Percentiles rank a stretch among this genome's conserved stretches.
Conservation (phyloP, 148 eudicot species). For the Vaccinium macrocarpon region DNA sequence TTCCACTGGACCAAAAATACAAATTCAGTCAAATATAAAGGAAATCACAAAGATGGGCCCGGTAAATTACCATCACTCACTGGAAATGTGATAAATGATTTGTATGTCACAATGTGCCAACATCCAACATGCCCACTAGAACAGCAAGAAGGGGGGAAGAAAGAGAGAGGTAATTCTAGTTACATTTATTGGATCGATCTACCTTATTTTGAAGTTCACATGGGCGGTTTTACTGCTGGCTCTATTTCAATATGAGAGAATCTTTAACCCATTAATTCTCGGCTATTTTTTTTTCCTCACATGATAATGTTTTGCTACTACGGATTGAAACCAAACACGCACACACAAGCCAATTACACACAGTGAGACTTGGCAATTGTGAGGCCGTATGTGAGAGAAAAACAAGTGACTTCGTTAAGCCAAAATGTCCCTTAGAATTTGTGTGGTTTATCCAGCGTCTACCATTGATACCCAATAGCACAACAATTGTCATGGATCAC, state of each 20-base stretch:
- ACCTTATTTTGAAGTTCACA: neutral
- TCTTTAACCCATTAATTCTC: no score
- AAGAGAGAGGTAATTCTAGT: neutral
- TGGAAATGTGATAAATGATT: neutral
- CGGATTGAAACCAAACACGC: no score
- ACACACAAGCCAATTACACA: no score
- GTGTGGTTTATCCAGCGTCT: no score
- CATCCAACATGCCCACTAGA: neutral
- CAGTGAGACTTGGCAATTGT: no score
- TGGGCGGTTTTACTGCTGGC: neutral
- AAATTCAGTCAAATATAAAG: neutral
- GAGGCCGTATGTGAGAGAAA: no score
- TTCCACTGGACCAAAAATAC: no score
- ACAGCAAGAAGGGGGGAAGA: neutral
- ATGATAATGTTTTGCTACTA: no score
- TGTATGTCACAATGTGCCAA: neutral
- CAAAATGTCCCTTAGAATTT: no score
- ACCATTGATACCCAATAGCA: no score
- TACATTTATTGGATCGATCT: neutral
- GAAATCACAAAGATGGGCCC: neutral
- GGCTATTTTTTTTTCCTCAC: no score
- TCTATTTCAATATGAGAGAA: neutral
- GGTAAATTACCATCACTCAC: neutral
- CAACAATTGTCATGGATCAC: constrained; percentile 22
- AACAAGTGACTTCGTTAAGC: no score